Evolutionary conservation across 2,329 filamentous ascomycete species (phyloP), one percentile per base, ranked within the genome.

Genomic region (Ceratocystis destructans): DNA sequence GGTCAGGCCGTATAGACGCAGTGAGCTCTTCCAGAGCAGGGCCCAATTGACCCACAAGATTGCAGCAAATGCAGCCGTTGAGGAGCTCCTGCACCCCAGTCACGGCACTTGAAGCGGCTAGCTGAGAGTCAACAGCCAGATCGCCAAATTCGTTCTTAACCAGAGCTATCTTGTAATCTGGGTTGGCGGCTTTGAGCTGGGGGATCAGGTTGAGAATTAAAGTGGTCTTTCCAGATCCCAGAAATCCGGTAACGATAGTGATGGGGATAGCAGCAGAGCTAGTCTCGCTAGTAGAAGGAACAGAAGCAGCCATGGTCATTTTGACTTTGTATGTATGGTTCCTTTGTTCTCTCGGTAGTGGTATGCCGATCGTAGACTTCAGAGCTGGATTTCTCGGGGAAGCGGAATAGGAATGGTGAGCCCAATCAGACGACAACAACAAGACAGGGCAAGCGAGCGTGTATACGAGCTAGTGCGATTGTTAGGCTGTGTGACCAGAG

Each of bases 121-220:
- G 87, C 75, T 96, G 89, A 1, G 89, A 94, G 79, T 99, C 94
- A 74, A 99, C 82, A 45, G 91, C 92, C 53, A 99, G 78, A 75
- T 97, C 92, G 73, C 94, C 94, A 75, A 96, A 97, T 78, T 99
- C 94, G 77, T 99, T 99, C 76, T 99, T 99, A 66, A 99, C 83
- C 17, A 99, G 86, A 1, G 93, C 94, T 70, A 99, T 88, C 67
- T 87, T 88, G 83, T 99, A 97, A 70, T 74, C 70, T 1, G 84
- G 83, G 74, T 86, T 87, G 64, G 82, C 77, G n/a, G 87, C 86
- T 72, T 79, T 83, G 15, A 99, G 87, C 78, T 99, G 94, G 0
- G 92, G 91, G 70, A 97, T 83, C 12, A 99, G 87, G 76, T 94
- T 94, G 69, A 99, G 86, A 70, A 99, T 91, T 67, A 99, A 82